These are phyloP conservation scores for Ailanthus altissimus DNA, from an alignment of 345 rosid species.

Conservation along the genomic window DNA sequence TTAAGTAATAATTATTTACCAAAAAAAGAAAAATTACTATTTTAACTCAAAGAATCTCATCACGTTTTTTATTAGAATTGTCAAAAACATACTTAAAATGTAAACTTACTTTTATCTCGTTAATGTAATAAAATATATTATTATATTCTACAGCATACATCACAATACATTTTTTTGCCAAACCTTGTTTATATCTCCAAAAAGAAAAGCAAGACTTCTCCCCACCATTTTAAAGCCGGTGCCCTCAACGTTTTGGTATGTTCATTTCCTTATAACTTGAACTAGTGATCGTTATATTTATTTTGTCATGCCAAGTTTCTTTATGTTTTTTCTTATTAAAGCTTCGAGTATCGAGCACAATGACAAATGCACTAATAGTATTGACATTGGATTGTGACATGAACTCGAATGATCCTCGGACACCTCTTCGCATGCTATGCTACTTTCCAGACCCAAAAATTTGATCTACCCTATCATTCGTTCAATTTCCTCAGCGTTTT, in stretches of 20 bases:
- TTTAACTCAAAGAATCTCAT: no score
- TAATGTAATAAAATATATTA: no score
- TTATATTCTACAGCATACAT: no score
- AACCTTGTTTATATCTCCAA: constrained; percentile 68
- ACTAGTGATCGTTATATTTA: no score
- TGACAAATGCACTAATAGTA: constrained; percentile 70
- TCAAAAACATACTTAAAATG: no score
- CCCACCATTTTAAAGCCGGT: constrained; percentile 79
- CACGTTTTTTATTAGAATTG: no score
- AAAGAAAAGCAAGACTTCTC: constrained; percentile 49
- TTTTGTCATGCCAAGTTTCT: no score
- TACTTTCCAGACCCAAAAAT: constrained; percentile 46
- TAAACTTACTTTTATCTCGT: no score
- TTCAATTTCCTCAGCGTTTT: constrained; percentile 78
- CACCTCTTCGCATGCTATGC: constrained; percentile 52
- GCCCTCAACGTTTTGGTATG: constrained; percentile 73
- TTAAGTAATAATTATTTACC: no score
- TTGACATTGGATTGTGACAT: constrained; percentile 83
- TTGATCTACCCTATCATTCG: constrained; percentile 30
- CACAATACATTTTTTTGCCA: constrained; percentile 42
- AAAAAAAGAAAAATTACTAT: no score
- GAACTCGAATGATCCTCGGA: constrained; percentile 66
- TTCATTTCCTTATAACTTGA: background rate
- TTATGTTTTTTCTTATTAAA: constrained; percentile 14
- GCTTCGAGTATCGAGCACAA: constrained; percentile 69